phyloP scores from a whole-genome alignment of 805 yeast species.

The Barnettozyma populi region DNA sequence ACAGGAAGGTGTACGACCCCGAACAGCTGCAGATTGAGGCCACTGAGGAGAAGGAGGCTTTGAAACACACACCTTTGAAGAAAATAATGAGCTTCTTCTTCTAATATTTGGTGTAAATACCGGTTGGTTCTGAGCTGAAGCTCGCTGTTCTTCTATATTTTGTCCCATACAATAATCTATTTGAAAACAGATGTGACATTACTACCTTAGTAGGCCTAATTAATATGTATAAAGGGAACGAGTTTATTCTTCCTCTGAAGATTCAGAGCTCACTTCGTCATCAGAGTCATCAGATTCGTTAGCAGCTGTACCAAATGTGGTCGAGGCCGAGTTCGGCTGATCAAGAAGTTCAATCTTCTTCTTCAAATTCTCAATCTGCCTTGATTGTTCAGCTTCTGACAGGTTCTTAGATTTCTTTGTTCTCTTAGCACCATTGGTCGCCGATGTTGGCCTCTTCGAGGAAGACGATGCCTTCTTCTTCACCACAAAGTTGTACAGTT shows the following conservation, averaged over 20 bases:
- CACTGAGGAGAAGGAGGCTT: slow-evolving; percentile 28
- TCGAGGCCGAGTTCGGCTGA: slow-evolving; percentile 16
- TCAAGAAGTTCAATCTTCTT: slow-evolving; percentile 73
- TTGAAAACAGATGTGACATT: too few relatives aligned
- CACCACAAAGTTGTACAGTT: slow-evolving; percentile 79
- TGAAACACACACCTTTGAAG: slow-evolving; percentile 17
- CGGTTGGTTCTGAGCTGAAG: background rate
- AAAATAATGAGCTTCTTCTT: slow-evolving; percentile 26
- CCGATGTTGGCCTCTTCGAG: slow-evolving; percentile 7
- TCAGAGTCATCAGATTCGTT: slow-evolving; percentile 38
- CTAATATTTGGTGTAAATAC: slow-evolving; percentile 10
- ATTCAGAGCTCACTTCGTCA: slow-evolving; percentile 58
- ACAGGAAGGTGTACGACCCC: slow-evolving; percentile 39
- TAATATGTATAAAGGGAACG: background rate
- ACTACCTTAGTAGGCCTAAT: background rate
- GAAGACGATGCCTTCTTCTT: slow-evolving; percentile 28
- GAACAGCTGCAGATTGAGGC: slow-evolving; percentile 37
- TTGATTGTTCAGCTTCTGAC: slow-evolving; percentile 59
- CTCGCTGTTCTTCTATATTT: background rate
- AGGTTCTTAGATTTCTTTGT: slow-evolving; percentile 51
- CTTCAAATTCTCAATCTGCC: slow-evolving; percentile 66
- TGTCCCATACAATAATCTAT: too few relatives aligned
- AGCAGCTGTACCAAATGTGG: slow-evolving; percentile 25
- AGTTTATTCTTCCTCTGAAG: slow-evolving; percentile 64
- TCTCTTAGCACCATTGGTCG: slow-evolving; percentile 18